phyloP scores from a whole-genome alignment of 2,329 filamentous ascomycete genomes.

The Pyricularia sp. region DNA sequence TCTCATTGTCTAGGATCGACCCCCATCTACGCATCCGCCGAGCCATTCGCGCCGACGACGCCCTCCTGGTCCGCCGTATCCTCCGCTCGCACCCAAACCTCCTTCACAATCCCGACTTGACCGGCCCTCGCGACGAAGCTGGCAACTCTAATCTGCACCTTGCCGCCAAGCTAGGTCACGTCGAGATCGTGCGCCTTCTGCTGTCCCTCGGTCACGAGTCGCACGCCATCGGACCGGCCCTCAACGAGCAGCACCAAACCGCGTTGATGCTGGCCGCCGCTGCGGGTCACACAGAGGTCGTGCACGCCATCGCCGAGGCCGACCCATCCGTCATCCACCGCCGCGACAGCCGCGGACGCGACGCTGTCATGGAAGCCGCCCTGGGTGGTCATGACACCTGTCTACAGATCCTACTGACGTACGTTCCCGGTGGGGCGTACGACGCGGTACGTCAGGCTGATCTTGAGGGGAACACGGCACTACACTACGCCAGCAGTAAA shows the following conservation, averaged over 20 bases:
- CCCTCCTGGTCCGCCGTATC: conserved; percentile 61
- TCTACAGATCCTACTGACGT: conserved; percentile 51
- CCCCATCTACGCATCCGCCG: conserved; percentile 64
- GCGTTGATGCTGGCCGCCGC: conserved; percentile 66
- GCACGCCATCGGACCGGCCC: conserved; percentile 45
- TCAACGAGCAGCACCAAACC: conserved; percentile 71
- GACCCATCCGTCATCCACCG: conserved; percentile 51
- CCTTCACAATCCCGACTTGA: conserved; percentile 66
- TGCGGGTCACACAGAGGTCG: conserved; percentile 58
- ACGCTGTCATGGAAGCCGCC: conserved; percentile 57
- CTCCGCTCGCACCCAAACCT: conserved; percentile 56
- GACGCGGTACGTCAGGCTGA: conserved; percentile 47
- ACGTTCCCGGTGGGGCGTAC: conserved; percentile 38
- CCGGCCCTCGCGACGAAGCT: conserved; percentile 28
- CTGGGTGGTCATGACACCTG: conserved; percentile 48
- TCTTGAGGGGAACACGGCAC: conserved; percentile 65
- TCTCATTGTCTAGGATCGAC: conserved; percentile 47
- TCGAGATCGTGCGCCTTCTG: conserved; percentile 55
- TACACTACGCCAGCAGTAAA: conserved; percentile 76
- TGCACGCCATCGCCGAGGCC: conserved; percentile 53
- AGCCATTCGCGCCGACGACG: conserved; percentile 65
- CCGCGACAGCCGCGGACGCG: conserved; percentile 53
- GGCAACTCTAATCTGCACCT: conserved; percentile 79
- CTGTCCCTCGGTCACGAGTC: conserved; percentile 63
- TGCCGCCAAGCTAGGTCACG: conserved; percentile 59